These are phyloP conservation scores for Ceratobasidium sp. DNA, from an alignment of 1,284 basidiomycete species.

Conservation along the genomic window DNA sequence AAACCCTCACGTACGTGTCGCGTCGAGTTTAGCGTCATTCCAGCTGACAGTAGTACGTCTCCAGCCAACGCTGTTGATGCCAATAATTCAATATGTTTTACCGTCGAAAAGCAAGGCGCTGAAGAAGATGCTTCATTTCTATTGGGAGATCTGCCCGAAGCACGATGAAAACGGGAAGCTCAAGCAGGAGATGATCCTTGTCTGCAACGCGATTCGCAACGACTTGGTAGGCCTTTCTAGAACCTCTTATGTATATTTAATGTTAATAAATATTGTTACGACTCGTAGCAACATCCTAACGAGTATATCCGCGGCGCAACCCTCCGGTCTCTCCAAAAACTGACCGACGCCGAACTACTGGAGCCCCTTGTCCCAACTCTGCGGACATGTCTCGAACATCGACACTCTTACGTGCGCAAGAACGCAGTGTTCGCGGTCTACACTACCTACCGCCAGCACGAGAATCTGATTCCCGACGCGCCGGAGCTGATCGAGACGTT, in stretches of 20 bases:
- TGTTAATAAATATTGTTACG: neutral
- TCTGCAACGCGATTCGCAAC: slow-evolving; percentile 98
- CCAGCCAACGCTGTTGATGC: slow-evolving; percentile 42
- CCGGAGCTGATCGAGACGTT: slow-evolving; percentile 98
- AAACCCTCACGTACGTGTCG: slow-evolving; percentile 70
- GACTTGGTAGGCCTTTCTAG: slow-evolving; percentile 77
- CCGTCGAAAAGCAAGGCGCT: slow-evolving; percentile 96
- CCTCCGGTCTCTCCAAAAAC: slow-evolving; percentile 96
- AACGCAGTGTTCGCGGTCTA: slow-evolving; percentile 98
- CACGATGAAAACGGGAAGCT: slow-evolving; percentile 97
- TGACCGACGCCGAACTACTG: slow-evolving; percentile 92
- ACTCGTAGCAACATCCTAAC: slow-evolving; percentile 93
- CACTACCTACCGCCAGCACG: slow-evolving; percentile 94
- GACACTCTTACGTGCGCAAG: slow-evolving; percentile 98
- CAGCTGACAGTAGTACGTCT: neutral
- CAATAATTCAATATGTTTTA: slow-evolving; percentile 92
- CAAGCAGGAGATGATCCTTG: slow-evolving; percentile 99
- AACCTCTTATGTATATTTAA: neutral
- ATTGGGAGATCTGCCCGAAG: slow-evolving; percentile 99
- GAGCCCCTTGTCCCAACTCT: slow-evolving; percentile 97
- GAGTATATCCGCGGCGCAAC: slow-evolving; percentile 99
- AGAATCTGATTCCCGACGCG: slow-evolving; percentile 96
- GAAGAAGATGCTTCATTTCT: slow-evolving; percentile 99
- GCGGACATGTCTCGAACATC: slow-evolving; percentile 95
- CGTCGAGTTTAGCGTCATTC: slow-evolving; percentile 45